Evolutionary conservation across 2,329 filamentous ascomycete genomes (phyloP).

Genomic region (Albifimbria verrucaria): DNA sequence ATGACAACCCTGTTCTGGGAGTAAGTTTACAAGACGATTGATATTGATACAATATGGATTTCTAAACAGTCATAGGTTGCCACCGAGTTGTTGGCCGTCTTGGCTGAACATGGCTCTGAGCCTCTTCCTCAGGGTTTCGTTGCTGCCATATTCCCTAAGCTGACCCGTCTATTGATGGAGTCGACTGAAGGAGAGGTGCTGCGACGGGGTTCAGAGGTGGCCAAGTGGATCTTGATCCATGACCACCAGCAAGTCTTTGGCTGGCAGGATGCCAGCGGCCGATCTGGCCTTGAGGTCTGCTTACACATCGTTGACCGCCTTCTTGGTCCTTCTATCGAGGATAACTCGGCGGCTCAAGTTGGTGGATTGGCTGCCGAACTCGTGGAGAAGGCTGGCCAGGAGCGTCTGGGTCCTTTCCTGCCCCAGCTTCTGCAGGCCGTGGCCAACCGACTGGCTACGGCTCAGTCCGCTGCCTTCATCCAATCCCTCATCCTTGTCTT

Average conservation of each 20-base stretch:
- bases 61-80: slow-evolving; percentile 54
- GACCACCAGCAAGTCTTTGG: slow-evolving; percentile 86
- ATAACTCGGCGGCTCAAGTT: slow-evolving; percentile 93
- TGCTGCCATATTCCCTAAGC: slow-evolving; percentile 78
- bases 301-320: slow-evolving; percentile 90
- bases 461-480: slow-evolving; percentile 84
- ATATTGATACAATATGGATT: slow-evolving; percentile 4
- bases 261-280: slow-evolving; percentile 78
- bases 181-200: slow-evolving; percentile 86
- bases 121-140: slow-evolving; percentile 87
- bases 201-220: slow-evolving; percentile 77
- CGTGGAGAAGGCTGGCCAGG: slow-evolving; percentile 91
- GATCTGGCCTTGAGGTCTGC: slow-evolving; percentile 82
- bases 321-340: slow-evolving; percentile 78
- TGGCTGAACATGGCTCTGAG: slow-evolving; percentile 78
- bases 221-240: slow-evolving; percentile 86
- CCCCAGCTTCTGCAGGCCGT: slow-evolving; percentile 87
- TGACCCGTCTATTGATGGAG: slow-evolving; percentile 77
- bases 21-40: slow-evolving; percentile 33
- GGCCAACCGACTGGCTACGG: slow-evolving; percentile 77
- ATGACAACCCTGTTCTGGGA: slow-evolving; percentile 80
- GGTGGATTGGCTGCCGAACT: slow-evolving; percentile 90
- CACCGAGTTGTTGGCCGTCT: slow-evolving; percentile 75
- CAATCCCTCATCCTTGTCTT: slow-evolving; percentile 96
- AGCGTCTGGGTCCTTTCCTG: slow-evolving; percentile 85